Conservation (phyloP, 106 monocot genomes). For the Triglochin maritima region DNA sequence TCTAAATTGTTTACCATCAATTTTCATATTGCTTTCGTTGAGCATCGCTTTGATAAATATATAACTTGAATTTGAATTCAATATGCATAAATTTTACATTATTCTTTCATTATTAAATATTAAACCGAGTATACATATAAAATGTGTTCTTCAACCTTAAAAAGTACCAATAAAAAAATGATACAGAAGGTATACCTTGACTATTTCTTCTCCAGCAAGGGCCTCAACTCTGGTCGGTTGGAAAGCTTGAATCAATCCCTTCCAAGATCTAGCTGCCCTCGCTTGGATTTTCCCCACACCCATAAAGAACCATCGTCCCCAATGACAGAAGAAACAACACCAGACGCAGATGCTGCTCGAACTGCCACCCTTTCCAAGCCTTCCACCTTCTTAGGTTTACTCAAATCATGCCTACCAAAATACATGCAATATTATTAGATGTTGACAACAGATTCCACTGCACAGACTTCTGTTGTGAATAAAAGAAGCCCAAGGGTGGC, state of each 20-base stretch:
- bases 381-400: slow-evolving; percentile 42
- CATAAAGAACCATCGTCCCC: slow-evolving; percentile 79
- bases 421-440: too few relatives aligned
- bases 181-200: slow-evolving; percentile 29
- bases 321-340: slow-evolving; percentile 73
- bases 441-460: too few relatives aligned
- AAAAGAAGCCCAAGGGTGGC: too few relatives aligned
- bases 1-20: too few relatives aligned
- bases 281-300: slow-evolving; percentile 91
- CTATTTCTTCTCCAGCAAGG: slow-evolving; percentile 44
- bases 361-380: slow-evolving; percentile 49
- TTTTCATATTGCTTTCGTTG: too few relatives aligned
- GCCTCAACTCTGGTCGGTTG: slow-evolving; percentile 54
- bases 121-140: too few relatives aligned
- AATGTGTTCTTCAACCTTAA: too few relatives aligned
- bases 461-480: too few relatives aligned
- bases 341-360: slow-evolving; percentile 63
- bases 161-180: background rate
- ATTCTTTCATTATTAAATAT: too few relatives aligned
- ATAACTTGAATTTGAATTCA: too few relatives aligned
- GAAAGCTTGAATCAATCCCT: slow-evolving; percentile 40
- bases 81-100: too few relatives aligned
- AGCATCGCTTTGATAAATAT: too few relatives aligned
- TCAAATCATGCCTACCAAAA: slow-evolving; percentile 48
- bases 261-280: slow-evolving; percentile 89